Conservation (phyloP, 345 rosid genomes). For the Eucalyptus pauciflora region DNA sequence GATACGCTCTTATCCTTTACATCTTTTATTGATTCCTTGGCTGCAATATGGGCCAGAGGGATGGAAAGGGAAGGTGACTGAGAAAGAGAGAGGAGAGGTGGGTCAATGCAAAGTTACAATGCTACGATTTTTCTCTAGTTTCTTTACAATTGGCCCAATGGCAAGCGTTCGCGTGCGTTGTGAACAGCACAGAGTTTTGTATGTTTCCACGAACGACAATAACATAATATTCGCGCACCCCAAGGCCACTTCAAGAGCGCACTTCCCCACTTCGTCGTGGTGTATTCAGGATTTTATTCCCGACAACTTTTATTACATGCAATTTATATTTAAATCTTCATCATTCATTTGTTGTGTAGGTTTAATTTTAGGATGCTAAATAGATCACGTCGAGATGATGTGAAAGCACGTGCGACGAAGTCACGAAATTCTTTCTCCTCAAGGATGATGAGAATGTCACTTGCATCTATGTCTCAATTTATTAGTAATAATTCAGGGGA, state of each 20-base stretch:
- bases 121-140: neutral
- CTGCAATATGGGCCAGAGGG: neutral
- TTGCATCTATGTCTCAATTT: neutral
- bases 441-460: neutral
- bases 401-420: neutral
- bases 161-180: neutral
- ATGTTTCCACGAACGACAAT: neutral
- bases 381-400: neutral
- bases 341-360: neutral
- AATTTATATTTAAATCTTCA: neutral
- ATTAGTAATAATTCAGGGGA: neutral
- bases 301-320: no score
- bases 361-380: neutral
- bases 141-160: neutral
- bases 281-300: neutral
- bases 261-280: neutral
- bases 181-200: neutral
- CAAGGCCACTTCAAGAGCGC: neutral
- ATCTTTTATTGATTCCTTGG: no score
- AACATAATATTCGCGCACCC: neutral
- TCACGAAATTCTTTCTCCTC: neutral
- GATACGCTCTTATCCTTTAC: no score
- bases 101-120: neutral
- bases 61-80: neutral
- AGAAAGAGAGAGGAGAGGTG: neutral